Base-by-base conservation (phyloP, 2,329 filamentous ascomycete species). In the Monosporascus sp. region DNA sequence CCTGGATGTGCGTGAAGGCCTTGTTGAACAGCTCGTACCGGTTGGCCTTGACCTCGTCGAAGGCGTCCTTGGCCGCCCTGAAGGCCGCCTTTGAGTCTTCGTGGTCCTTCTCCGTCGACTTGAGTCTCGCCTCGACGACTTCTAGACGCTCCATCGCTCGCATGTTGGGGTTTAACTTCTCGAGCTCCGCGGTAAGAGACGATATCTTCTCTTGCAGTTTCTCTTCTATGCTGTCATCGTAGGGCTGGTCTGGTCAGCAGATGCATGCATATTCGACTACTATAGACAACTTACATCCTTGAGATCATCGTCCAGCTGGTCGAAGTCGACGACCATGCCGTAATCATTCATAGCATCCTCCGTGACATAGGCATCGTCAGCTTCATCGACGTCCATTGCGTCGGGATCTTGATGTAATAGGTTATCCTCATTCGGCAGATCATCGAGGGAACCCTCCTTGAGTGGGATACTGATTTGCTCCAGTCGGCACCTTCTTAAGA, bases 121-220 rank as follows among this genome's bases (percentile, higher is more conserved):
- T 86, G 24, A 97, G 85, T 55, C 92, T 86, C 49, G 84, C 81
- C 69, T 96, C 89, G 8, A 96, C 92, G 22, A 85, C 86, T 66
- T 94, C 89, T 5, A 99, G 79, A 48, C 93, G 89, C 66, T 97
- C 91, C 71, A 92, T 90, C 8, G 93, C 94, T 62, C 93, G 90
- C 84, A 96, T 95, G 70, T 99, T 97, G 25, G 94, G 94, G 56
- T 94, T 92, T 70, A 97, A 86, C 72, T 96, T 96, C 67, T 96
- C 91, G 20, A 99, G 82, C 61, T 96, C 89, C 34, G 80, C 76
- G 45, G 85, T 85, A 9, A 99, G 79, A 27, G 80, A 79, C 20
- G 81, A 77, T 58, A 99, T 90, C 63, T 85, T 86, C 51, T 96
- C 89, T 50, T 88, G 82, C 2, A 99, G 78, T 53, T 81, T 79